Conservation (phyloP, 2,329 filamentous ascomycete genomes). For the Emydomyces testavorans region DNA sequence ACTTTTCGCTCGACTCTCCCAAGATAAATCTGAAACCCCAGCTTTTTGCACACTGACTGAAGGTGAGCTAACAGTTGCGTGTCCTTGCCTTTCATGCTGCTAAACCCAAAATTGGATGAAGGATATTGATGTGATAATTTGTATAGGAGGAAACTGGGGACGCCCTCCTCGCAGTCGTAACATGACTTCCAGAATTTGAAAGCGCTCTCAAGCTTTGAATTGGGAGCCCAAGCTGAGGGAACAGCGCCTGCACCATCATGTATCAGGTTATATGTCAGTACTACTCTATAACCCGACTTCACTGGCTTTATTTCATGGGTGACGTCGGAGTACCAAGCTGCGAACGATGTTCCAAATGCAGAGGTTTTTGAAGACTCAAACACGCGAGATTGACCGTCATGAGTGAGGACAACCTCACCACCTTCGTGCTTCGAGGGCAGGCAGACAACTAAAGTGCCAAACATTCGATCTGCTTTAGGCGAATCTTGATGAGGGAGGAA, state of each 20-base stretch:
- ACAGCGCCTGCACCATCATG: slow-evolving; percentile 14
- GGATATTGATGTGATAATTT: slow-evolving; percentile 22
- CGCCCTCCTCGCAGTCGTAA: not conserved
- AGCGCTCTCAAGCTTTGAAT: not conserved
- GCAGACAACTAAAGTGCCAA: slow-evolving; percentile 42
- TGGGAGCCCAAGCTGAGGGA: slow-evolving; percentile 1
- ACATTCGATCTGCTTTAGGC: slow-evolving; percentile 40
- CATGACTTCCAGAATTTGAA: slow-evolving; percentile 11
- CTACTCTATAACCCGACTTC: slow-evolving; percentile 39
- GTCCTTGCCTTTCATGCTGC: slow-evolving; percentile 20
- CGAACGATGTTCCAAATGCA: slow-evolving; percentile 19
- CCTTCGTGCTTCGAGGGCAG: slow-evolving; percentile 41
- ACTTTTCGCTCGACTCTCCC: slow-evolving; percentile 19
- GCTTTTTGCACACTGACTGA: slow-evolving; percentile 15
- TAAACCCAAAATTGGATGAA: slow-evolving; percentile 17
- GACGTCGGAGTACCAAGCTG: slow-evolving; percentile 43
- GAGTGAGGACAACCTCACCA: slow-evolving; percentile 36
- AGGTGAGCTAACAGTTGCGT: slow-evolving; percentile 14
- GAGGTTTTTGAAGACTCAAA: slow-evolving; percentile 26
- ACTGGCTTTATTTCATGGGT: slow-evolving; percentile 42
- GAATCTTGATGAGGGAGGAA: slow-evolving; percentile 40
- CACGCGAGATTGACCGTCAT: slow-evolving; percentile 26
- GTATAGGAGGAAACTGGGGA: slow-evolving; percentile 17
- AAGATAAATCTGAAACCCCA: slow-evolving; percentile 20
- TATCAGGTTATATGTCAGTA: slow-evolving; percentile 45